Evolutionary conservation across 495 filamentous ascomycete genomes (phyloP).

Genomic region (Neurospora tetraspora): DNA sequence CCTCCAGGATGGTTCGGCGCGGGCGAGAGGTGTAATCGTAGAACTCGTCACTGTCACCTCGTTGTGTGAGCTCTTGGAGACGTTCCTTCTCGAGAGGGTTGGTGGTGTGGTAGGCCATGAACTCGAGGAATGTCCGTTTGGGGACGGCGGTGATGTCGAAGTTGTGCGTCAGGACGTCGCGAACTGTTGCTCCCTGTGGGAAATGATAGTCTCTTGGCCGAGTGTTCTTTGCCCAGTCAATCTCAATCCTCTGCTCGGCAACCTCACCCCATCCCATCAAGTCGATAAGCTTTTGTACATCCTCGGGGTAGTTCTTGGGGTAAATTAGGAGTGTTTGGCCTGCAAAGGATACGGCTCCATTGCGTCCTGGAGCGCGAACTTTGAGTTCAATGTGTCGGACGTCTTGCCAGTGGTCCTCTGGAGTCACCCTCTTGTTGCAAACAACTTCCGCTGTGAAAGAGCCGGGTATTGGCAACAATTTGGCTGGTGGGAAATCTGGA

Average conservation of each 20-base stretch:
- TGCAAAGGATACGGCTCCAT: conserved; percentile 29
- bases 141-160: conserved; percentile 86
- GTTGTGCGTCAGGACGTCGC: conserved; percentile 66
- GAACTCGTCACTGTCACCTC: conserved; percentile 73
- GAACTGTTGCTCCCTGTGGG: conserved; percentile 42
- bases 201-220: not conserved
- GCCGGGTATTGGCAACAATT: conserved; percentile 47
- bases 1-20: conserved; percentile 81
- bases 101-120: conserved; percentile 60
- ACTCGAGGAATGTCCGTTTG: conserved; percentile 71
- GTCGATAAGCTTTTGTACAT: conserved; percentile 63
- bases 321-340: conserved; percentile 71
- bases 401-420: conserved; percentile 80
- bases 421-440: conserved; percentile 64
- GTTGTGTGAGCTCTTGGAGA: conserved; percentile 68
- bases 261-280: conserved; percentile 65
- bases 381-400: conserved; percentile 31
- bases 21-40: conserved; percentile 94
- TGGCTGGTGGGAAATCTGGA: conserved; percentile 21
- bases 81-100: conserved; percentile 69
- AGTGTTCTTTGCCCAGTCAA: not conserved
- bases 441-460: conserved; percentile 33
- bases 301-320: conserved; percentile 74
- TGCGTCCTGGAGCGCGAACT: not conserved
- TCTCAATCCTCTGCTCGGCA: conserved; percentile 40